Percentiles rank a stretch among this genome's conserved stretches.
phyloP scores from a whole-genome alignment of 169 alveolate species.

The Cryptosporidium felis region DNA sequence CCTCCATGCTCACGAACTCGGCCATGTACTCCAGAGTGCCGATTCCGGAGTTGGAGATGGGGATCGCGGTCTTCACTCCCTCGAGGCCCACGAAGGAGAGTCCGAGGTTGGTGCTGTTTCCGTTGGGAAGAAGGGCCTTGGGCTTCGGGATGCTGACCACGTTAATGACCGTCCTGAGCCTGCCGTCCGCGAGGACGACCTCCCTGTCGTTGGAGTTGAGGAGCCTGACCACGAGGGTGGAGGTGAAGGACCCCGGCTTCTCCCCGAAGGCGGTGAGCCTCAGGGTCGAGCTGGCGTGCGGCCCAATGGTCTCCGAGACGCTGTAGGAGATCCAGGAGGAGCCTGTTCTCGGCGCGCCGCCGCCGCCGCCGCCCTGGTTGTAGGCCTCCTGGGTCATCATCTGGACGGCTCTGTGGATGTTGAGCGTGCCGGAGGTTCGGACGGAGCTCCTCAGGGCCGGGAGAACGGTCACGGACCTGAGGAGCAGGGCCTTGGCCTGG shows the following conservation, averaged over 20 bases:
- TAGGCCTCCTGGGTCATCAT: constrained; percentile 49
- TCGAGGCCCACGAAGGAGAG: constrained; percentile 53
- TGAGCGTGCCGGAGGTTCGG: constrained; percentile 49
- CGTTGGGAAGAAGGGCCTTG: constrained; percentile 49
- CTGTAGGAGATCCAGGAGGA: constrained; percentile 37
- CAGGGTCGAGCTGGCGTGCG: constrained; percentile 19
- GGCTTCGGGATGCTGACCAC: constrained; percentile 63
- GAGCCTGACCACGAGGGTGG: constrained; percentile 21
- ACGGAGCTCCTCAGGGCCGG: constrained; percentile 32
- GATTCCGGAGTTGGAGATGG: constrained; percentile 44
- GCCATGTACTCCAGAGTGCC: constrained; percentile 68
- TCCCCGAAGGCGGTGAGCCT: constrained; percentile 41
- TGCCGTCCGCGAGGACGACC: constrained; percentile 10
- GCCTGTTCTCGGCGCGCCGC: background rate
- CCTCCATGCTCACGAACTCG: constrained; percentile 40
- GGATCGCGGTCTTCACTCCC: constrained; percentile 23
- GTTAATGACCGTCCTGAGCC: constrained; percentile 25
- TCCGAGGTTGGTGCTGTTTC: constrained; percentile 61
- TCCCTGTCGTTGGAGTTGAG: constrained; percentile 39
- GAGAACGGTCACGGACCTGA: constrained; percentile 37
- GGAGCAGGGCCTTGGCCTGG: constrained; percentile 19
- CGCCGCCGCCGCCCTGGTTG: background rate
- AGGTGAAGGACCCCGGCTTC: constrained; percentile 42
- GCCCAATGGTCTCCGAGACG: constrained; percentile 51
- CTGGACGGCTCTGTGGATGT: constrained; percentile 51